Base-by-base conservation (phyloP, 257 asterid genomes). In the Nicotiana obtusifolia region DNA sequence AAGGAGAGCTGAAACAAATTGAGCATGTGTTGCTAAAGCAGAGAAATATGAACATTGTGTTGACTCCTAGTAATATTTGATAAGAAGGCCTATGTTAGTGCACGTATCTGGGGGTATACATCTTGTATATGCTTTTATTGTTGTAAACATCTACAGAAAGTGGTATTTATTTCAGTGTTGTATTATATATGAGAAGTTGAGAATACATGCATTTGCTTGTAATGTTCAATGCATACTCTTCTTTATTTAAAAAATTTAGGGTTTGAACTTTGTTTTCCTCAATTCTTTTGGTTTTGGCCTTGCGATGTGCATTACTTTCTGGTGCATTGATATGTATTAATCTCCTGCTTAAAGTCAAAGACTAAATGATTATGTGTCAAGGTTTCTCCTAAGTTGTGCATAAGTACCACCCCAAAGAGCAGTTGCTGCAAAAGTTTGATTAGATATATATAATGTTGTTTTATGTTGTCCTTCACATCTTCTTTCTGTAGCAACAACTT, bases 401-500 rank as follows among this genome's bases (percentile, higher is more conserved):
- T 44, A 14, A 71, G 35, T 20, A 71, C 78, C 37, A 44, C 37
- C 60, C 44, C 44, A 53, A 71, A 53, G 33, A 71, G 22, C 60
- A 41, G 37, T 71, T 69, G 57, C 41, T 71, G 78, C 60, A 44
- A 47, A 71, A 30, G 35, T 71, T 71, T 3, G 13, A 22, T 44
- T 71, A 22, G 14, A 44, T 44, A 41, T 69, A 69, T 20, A 71
- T 24, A 47, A 49, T 73, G 41, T 15, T 47, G 22, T 73, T 22
- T 24, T 73, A 49, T 73, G 41, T 15, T 47, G 37, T 73, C 41
- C 24, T 37, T 73, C 9, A 73, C 31, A 78, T 71, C 54, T 65
- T 85, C 84, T 88, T 80, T 87, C 84, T 83, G 88, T 88, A 96
- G 99, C 98, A 91, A 94, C 98, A 96, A 94, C 97, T 96, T 83